Evolutionary conservation across 2,329 filamentous ascomycete genomes (phyloP), one percentile per base, ranked within the genome.

Genomic region (Mollisiaceae sp.): DNA sequence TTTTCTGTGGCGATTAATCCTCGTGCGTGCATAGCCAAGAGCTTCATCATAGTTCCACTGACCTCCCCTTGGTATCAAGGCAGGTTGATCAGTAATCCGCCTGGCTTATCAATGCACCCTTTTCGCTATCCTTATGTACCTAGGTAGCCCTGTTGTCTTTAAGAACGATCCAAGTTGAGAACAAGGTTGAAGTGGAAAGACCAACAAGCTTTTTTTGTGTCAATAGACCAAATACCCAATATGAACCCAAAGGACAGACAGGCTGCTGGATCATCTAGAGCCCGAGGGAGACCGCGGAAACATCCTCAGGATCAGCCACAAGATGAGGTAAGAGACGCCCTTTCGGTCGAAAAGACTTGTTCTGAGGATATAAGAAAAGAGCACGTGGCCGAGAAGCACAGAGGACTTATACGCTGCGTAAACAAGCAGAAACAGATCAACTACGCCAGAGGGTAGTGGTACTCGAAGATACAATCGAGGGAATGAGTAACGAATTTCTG

Each of bases 251-350:
- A 54, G 8, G 20, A 54, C 22, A 54, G 27, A 1, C 9, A 36
- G 27, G 52, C 14, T 36, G 27, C 11, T 38, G 27, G 18, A 4
- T 36, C 14, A 9, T 38, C 27, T 4, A 56, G 18, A 11, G 38
- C 47, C 27, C 50, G 63, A 9, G 63, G 63, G 4, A 54, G 59
- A 22, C 63, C 63, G n/a, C 50, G 59, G 18, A 65, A 59, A 54
- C 35, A 8, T 39, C 18, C 54, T 41, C 39, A 22, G 32, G 54
- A 65, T 59, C 38, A 65, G 32, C 35, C 54, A 3, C 58, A 54
- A 38, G 36, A 60, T 47, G 57, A 56, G 15, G 57, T 60, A 38
- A 47, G 47, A 11, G n/a, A 36, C 27, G 27, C 22, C 35, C 6
- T 50, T 8, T 11, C 1, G 22, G 22, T 27, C 45, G 11, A 9